Conservation (phyloP, 1,284 basidiomycete species). For the Ganoderma boninense region DNA sequence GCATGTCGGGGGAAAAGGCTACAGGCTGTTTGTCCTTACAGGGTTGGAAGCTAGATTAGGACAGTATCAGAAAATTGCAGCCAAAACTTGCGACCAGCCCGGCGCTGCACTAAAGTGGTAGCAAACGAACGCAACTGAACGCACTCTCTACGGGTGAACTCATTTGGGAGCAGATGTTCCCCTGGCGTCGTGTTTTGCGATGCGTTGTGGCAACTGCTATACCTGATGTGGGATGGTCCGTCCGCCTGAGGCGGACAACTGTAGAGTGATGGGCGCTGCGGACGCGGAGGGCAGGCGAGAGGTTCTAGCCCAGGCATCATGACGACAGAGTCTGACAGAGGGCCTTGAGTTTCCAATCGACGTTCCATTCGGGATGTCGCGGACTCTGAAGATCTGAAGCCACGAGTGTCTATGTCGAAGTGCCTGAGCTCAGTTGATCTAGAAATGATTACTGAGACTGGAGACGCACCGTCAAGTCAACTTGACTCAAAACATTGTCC, state of each 20-base stretch:
- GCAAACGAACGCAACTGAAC: neutral
- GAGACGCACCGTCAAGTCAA: neutral
- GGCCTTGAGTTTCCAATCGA: neutral
- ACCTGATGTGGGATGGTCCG: neutral
- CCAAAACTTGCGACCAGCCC: neutral
- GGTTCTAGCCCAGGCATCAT: neutral
- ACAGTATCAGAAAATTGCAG: neutral
- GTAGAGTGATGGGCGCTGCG: neutral
- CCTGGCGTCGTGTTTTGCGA: neutral
- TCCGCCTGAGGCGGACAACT: neutral
- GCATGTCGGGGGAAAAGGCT: no score
- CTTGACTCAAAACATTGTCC: neutral
- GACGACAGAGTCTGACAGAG: neutral
- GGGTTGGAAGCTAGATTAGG: neutral
- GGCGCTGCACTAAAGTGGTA: neutral
- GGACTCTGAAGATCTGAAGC: constrained; percentile 1
- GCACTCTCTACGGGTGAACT: neutral
- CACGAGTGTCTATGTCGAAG: neutral
- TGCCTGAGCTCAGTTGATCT: no score
- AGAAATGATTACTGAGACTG: neutral
- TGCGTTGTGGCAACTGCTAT: neutral
- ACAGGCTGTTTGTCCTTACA: neutral
- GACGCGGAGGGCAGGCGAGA: neutral
- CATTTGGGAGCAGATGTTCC: neutral
- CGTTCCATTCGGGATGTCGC: neutral